phyloP scores from a whole-genome alignment of 179 eudicot species.

The Spergularia azorica region DNA sequence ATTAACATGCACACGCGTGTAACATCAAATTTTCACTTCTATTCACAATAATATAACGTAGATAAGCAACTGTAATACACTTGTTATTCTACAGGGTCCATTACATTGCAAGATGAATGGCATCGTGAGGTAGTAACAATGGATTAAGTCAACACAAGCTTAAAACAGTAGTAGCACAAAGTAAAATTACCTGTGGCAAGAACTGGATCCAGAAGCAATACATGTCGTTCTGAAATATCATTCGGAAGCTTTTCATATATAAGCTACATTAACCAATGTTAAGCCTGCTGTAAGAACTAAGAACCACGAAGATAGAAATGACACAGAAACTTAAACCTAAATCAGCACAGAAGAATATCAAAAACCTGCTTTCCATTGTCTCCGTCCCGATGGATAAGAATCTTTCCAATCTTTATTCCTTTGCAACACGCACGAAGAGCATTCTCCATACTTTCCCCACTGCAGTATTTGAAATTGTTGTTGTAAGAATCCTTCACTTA shows the following conservation, averaged over 20 bases:
- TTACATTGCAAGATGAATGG: no score
- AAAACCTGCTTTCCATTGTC: constrained; percentile 95
- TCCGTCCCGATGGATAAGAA: constrained; percentile 95
- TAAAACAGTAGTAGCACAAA: neutral
- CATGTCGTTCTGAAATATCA: constrained; percentile 92
- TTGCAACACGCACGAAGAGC: constrained; percentile 99
- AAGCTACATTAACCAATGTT: constrained; percentile 53
- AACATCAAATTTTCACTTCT: no score
- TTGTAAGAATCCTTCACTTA: neutral
- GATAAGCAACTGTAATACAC: no score
- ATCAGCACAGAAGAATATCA: neutral
- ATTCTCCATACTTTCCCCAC: constrained; percentile 99
- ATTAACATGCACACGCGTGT: no score
- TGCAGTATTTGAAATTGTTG: constrained; percentile 20
- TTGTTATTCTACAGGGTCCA: no score
- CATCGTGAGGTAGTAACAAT: neutral
- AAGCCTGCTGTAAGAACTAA: constrained; percentile 1
- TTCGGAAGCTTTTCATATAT: constrained; percentile 94
- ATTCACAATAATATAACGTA: no score
- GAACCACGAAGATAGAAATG: neutral
- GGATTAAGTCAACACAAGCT: neutral
- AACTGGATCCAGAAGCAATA: constrained; percentile 95
- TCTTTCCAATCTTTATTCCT: constrained; percentile 97
- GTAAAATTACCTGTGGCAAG: constrained; percentile 88
- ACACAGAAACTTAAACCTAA: neutral